Conservation (phyloP, 805 yeast species). For the Saccharomycopsis selenospora region DNA sequence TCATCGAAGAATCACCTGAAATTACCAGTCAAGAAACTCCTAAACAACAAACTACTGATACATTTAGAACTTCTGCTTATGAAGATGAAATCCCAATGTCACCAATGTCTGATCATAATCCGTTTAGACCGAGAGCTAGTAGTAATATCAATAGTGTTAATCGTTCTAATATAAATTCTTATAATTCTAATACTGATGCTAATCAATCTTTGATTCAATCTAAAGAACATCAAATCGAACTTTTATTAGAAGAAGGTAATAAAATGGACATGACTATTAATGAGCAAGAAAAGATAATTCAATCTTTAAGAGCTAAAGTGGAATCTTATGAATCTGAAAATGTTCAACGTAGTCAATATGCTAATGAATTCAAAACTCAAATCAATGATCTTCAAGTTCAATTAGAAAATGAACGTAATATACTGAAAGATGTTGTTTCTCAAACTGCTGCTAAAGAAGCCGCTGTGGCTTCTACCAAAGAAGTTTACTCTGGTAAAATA, state of each 20-base stretch:
- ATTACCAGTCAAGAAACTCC: too few species aligned
- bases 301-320: conserved; percentile 5
- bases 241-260: conserved; percentile 40
- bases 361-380: conserved; percentile 4
- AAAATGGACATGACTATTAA: conserved; percentile 42
- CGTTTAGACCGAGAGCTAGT: too few species aligned
- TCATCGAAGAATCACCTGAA: too few species aligned
- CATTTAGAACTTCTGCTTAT: not conserved
- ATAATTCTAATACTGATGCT: too few species aligned
- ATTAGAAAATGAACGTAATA: conserved; percentile 6
- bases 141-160: too few species aligned
- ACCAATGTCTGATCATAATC: not conserved
- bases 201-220: not conserved
- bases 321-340: conserved; percentile 13
- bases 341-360: not conserved
- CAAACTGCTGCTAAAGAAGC: not conserved
- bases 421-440: not conserved
- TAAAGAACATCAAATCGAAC: conserved; percentile 38
- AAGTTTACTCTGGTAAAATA: not conserved
- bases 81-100: not conserved
- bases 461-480: not conserved
- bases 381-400: not conserved
- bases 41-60: too few species aligned
- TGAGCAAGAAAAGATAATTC: conserved; percentile 30
- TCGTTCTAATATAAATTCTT: not conserved